Evolutionary conservation across 1,284 basidiomycete species (phyloP).

Genomic region (Moesziomyces sp.): DNA sequence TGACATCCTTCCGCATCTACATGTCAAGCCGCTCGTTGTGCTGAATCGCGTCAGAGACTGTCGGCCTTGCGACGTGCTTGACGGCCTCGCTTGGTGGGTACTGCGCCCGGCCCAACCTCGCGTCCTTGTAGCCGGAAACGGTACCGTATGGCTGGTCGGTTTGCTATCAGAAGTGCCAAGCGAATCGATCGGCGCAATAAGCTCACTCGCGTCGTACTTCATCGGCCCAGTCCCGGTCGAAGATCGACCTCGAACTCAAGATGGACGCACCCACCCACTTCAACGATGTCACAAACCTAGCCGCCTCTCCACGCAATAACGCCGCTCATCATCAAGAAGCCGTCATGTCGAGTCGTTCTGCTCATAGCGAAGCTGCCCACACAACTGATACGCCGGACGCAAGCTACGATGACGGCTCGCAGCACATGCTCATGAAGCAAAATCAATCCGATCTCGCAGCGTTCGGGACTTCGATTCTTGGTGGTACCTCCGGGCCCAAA

Average conservation of each 20-base stretch:
- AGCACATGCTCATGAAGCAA: slow-evolving; percentile 20
- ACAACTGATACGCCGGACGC: slow-evolving; percentile 2
- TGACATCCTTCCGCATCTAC: too few relatives aligned
- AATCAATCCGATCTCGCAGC: slow-evolving; percentile 2
- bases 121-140: too few relatives aligned
- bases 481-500: neutral
- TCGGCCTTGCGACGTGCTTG: too few relatives aligned
- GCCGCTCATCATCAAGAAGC: neutral
- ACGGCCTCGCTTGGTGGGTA: too few relatives aligned
- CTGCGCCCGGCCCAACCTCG: too few relatives aligned
- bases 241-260: slow-evolving; percentile 29
- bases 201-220: too few relatives aligned
- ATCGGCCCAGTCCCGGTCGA: slow-evolving; percentile 3
- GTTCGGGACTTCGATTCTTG: slow-evolving; percentile 2
- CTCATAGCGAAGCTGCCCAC: neutral
- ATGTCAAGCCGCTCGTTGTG: too few relatives aligned
- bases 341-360: too few relatives aligned
- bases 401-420: slow-evolving; percentile 14
- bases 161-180: too few relatives aligned
- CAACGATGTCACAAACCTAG: slow-evolving; percentile 35
- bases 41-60: too few relatives aligned
- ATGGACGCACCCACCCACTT: slow-evolving; percentile 27
- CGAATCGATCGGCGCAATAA: too few relatives aligned
- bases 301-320: slow-evolving; percentile 8
- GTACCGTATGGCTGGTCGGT: too few relatives aligned